phyloP scores from a whole-genome alignment of 441 rosid species.

The Populus tomentosa region DNA sequence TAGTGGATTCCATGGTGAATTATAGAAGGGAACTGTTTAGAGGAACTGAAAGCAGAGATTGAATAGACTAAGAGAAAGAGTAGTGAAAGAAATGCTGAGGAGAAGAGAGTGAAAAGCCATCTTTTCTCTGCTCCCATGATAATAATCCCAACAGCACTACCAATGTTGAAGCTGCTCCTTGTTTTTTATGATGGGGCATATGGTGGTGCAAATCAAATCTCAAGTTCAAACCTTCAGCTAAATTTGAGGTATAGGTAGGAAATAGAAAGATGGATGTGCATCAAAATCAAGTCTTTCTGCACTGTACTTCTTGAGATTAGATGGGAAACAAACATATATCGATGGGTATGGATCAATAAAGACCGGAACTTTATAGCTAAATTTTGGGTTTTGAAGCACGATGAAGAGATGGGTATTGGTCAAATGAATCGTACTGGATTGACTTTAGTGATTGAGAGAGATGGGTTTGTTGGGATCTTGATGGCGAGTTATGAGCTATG shows the following conservation, averaged over 20 bases:
- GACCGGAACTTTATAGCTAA: not conserved
- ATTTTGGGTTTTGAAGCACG: not conserved
- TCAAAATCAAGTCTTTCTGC: not conserved
- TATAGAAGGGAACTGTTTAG: conserved; percentile 62
- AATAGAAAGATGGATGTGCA: not conserved
- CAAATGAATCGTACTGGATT: not conserved
- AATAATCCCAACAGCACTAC: conserved; percentile 1
- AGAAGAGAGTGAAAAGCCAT: conserved; percentile 86
- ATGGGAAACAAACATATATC: not conserved
- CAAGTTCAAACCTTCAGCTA: conserved; percentile 3
- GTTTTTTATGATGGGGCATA: conserved; percentile 14
- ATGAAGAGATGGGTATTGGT: not conserved
- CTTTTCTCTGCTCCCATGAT: conserved; percentile 91
- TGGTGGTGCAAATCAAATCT: conserved; percentile 8
- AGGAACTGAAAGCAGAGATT: conserved; percentile 63
- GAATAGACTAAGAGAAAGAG: conserved; percentile 70
- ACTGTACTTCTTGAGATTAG: not conserved
- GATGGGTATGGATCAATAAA: not conserved
- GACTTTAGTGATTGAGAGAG: not conserved
- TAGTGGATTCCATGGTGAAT: conserved; percentile 69
- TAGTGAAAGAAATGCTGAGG: conserved; percentile 64
- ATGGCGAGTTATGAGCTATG: not conserved
- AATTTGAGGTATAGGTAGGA: not conserved
- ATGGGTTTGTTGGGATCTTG: not conserved
- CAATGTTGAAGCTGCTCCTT: conserved; percentile 2